Evolutionary conservation across 2,329 filamentous ascomycete genomes (phyloP).

Genomic region (Nigrospora osmanthi): DNA sequence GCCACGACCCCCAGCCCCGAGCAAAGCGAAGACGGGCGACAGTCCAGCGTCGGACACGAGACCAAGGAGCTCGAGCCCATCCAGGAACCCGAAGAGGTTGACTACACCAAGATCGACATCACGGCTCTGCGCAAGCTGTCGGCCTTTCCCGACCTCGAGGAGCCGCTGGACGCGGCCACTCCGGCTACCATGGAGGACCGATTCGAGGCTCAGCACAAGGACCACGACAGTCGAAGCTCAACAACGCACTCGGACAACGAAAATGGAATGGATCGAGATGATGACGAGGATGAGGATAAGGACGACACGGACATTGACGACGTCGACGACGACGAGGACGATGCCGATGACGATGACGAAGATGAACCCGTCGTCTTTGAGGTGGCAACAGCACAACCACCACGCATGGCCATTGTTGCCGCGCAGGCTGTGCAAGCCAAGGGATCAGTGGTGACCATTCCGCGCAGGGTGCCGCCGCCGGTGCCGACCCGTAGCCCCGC

Average conservation of each 20-base stretch:
- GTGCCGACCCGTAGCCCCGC: slow-evolving; percentile 72
- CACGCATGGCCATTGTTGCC: slow-evolving; percentile 50
- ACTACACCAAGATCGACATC: slow-evolving; percentile 52
- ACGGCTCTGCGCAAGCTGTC: slow-evolving; percentile 39
- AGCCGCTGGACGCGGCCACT: slow-evolving; percentile 9
- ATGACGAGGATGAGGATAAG: slow-evolving; percentile 21
- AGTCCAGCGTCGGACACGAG: slow-evolving; percentile 25
- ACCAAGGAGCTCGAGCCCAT: slow-evolving; percentile 22
- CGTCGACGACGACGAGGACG: slow-evolving; percentile 40
- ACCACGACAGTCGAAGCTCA: slow-evolving; percentile 1
- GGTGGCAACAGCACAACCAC: slow-evolving; percentile 48
- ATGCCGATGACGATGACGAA: slow-evolving; percentile 29
- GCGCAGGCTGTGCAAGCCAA: slow-evolving; percentile 63
- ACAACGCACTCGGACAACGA: slow-evolving; percentile 7
- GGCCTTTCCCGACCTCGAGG: slow-evolving; percentile 28
- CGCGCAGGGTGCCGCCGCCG: slow-evolving; percentile 70
- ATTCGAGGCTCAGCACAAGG: background rate
- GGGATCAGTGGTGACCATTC: slow-evolving; percentile 76
- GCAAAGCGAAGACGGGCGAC: slow-evolving; percentile 42
- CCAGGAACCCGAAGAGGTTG: slow-evolving; percentile 41
- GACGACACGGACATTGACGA: slow-evolving; percentile 30
- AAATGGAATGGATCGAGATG: slow-evolving; percentile 11
- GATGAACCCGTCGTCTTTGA: slow-evolving; percentile 65
- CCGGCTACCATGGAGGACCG: slow-evolving; percentile 3
- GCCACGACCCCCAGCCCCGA: slow-evolving; percentile 47